A percentile compares a stretch with the other conserved stretches of the same genome.
Evolutionary conservation across 208 protist species (phyloP).

Genomic region (Trypanosoma mega): DNA sequence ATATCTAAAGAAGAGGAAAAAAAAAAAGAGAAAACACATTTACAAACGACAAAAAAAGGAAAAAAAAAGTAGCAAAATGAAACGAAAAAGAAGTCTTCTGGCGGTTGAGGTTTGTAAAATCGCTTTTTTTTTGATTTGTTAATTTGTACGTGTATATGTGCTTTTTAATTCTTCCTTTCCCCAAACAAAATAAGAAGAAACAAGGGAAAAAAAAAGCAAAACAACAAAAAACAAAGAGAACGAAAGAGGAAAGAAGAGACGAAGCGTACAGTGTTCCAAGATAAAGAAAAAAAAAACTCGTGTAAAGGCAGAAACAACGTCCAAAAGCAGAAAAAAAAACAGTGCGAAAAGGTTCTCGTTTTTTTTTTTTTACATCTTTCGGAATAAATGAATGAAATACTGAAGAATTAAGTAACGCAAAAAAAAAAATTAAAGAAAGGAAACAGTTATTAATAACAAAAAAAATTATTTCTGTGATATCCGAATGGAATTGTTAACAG

Average conservation of each 20-base stretch:
- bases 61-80: background rate
- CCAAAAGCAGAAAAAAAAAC: background rate
- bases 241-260: background rate
- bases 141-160: no score
- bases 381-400: background rate
- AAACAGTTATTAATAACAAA: slow-evolving; percentile 14
- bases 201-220: background rate
- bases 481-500: no score
- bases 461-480: no score
- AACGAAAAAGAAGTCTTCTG: no score
- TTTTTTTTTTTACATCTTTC: slow-evolving; percentile 7
- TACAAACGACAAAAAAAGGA: background rate
- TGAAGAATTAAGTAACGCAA: slow-evolving; percentile 11
- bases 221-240: slow-evolving; percentile 1
- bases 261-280: background rate
- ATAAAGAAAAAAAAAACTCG: slow-evolving; percentile 10
- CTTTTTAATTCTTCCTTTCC: no score
- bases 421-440: slow-evolving; percentile 16
- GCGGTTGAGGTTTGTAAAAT: no score
- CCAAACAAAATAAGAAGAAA: slow-evolving; percentile 8
- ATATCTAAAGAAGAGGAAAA: background rate
- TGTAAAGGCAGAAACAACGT: background rate
- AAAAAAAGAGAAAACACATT: slow-evolving; percentile 6
- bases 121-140: no score
- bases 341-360: slow-evolving; percentile 5